Conservation (phyloP, 352 stramenopile species). For the Phytophthora tubulina region DNA sequence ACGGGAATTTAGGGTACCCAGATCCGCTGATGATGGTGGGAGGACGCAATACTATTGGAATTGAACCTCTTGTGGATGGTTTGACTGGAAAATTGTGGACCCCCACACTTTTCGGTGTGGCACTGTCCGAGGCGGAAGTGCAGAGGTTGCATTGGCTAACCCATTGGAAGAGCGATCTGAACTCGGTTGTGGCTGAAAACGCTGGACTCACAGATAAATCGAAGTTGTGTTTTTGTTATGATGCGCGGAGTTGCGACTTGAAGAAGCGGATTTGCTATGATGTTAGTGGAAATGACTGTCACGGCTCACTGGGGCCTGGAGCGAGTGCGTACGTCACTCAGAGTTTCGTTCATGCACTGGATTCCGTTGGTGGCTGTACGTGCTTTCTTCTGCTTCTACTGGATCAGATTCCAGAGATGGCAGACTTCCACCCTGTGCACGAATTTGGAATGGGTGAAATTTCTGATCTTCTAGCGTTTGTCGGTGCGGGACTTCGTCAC, state of each 20-base stretch:
- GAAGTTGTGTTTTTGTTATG: constrained; percentile 84
- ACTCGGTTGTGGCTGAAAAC: constrained; percentile 72
- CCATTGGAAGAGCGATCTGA: constrained; percentile 79
- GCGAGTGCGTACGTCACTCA: constrained; percentile 75
- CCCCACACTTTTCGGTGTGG: constrained; percentile 77
- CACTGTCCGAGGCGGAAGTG: constrained; percentile 71
- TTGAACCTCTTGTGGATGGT: constrained; percentile 53
- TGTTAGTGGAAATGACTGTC: constrained; percentile 77
- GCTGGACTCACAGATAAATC: constrained; percentile 72
- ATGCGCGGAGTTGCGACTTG: constrained; percentile 74
- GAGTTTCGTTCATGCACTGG: constrained; percentile 69
- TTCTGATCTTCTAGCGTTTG: constrained; percentile 68
- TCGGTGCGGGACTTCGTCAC: constrained; percentile 59
- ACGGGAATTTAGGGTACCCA: constrained; percentile 75
- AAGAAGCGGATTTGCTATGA: constrained; percentile 71
- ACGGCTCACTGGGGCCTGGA: constrained; percentile 75
- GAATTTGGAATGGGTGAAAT: constrained; percentile 79
- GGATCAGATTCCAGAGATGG: constrained; percentile 82
- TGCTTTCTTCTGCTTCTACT: constrained; percentile 80
- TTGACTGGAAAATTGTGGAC: constrained; percentile 82
- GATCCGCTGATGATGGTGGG: constrained; percentile 75
- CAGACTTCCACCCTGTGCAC: constrained; percentile 78
- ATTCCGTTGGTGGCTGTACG: constrained; percentile 71
- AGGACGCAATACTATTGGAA: constrained; percentile 78
- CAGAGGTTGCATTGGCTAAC: constrained; percentile 79